phyloP scores from a whole-genome alignment of 2,329 filamentous ascomycete species.

The Hypoxylon sp. region DNA sequence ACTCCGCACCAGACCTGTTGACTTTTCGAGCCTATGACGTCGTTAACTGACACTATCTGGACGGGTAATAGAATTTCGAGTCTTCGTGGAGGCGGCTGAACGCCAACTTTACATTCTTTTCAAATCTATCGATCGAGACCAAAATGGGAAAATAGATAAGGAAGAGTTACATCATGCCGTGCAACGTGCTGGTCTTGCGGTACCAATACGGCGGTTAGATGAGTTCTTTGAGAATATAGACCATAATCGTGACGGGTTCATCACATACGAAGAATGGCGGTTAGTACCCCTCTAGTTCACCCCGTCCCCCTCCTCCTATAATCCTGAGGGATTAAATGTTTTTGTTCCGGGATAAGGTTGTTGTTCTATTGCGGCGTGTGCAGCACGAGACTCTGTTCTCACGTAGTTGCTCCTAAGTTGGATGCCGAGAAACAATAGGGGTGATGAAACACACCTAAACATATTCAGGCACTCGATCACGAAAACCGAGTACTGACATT shows the following conservation, averaged over 20 bases:
- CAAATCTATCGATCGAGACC: conserved; percentile 85
- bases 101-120: conserved; percentile 86
- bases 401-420: not conserved
- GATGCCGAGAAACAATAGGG: conserved; percentile 1
- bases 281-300: conserved; percentile 63
- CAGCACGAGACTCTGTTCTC: not conserved
- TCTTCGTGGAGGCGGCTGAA: conserved; percentile 90
- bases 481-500: conserved; percentile 28
- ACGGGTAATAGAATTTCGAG: conserved; percentile 83
- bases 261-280: conserved; percentile 97
- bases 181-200: conserved; percentile 80
- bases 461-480: conserved; percentile 2
- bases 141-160: conserved; percentile 88
- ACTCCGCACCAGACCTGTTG: conserved; percentile 14
- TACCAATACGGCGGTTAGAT: conserved; percentile 82
- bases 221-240: conserved; percentile 94
- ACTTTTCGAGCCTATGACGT: conserved; percentile 13
- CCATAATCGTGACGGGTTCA: conserved; percentile 86
- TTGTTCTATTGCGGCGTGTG: not conserved
- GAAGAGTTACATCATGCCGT: conserved; percentile 87
- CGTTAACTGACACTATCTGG: conserved; percentile 18
- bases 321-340: conserved; percentile 36
- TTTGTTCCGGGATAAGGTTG: not conserved
- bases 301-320: conserved; percentile 13
- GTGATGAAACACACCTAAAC: not conserved